phyloP scores from a whole-genome alignment of 2,329 filamentous ascomycete species.

The Aspergillus chevalieri region DNA sequence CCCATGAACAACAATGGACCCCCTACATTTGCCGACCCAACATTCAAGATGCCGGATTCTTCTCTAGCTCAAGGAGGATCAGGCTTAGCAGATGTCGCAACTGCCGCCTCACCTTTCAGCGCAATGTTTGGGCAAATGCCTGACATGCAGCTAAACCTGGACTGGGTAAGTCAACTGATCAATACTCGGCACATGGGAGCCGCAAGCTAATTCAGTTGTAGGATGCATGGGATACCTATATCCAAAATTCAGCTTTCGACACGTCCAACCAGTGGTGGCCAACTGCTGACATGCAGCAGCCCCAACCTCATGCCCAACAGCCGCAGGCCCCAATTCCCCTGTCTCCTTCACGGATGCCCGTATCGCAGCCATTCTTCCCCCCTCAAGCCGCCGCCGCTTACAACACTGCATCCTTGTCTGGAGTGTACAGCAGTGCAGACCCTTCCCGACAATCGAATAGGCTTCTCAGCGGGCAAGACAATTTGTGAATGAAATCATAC shows the following conservation, averaged over 20 bases:
- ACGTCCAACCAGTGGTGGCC: conserved; percentile 35
- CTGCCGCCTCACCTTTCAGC: conserved; percentile 49
- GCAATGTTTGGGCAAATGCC: conserved; percentile 50
- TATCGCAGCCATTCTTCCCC: conserved; percentile 5
- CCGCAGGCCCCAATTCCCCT: conserved; percentile 17
- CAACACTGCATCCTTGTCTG: not conserved
- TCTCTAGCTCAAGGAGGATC: conserved; percentile 16
- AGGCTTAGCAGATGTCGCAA: conserved; percentile 30
- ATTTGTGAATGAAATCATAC: no score
- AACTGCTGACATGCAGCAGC: conserved; percentile 28
- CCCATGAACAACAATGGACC: conserved; percentile 33
- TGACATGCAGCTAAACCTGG: conserved; percentile 53
- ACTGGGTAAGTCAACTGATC: conserved; percentile 52
- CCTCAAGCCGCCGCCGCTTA: not conserved
- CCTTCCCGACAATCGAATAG: no score
- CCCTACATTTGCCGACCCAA: conserved; percentile 22
- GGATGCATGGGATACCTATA: conserved; percentile 65
- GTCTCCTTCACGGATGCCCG: conserved; percentile 13
- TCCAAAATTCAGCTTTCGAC: conserved; percentile 52
- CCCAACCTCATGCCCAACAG: conserved; percentile 14
- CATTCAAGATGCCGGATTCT: conserved; percentile 25
- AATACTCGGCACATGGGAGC: not conserved
- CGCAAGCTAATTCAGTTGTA: conserved; percentile 29
- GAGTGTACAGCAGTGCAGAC: no score
- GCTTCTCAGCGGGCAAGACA: no score